phyloP scores from a whole-genome alignment of 805 yeast species.

The Sungouiozyma ichnusensis region DNA sequence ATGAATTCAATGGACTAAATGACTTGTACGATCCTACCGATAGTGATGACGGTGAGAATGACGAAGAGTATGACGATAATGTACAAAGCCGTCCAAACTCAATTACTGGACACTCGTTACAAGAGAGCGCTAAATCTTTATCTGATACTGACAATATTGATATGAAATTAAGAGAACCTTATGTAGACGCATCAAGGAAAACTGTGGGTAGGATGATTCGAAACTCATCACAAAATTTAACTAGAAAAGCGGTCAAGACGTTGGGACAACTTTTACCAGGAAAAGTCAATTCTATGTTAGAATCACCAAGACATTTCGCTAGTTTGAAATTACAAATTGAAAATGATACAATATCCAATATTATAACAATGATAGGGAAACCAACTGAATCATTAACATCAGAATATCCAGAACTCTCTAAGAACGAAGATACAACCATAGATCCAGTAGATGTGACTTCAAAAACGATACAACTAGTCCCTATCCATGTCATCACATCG shows the following conservation, averaged over 20 bases:
- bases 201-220: constrained; percentile 68
- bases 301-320: constrained; percentile 88
- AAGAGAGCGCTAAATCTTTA: neutral
- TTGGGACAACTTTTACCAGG: constrained; percentile 79
- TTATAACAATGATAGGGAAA: constrained; percentile 28
- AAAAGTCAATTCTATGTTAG: constrained; percentile 70
- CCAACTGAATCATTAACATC: constrained; percentile 21
- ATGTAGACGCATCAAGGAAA: constrained; percentile 58
- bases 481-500: constrained; percentile 59
- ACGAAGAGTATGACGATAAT: constrained; percentile 16
- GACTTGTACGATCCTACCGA: constrained; percentile 8
- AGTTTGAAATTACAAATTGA: constrained; percentile 60
- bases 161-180: constrained; percentile 32
- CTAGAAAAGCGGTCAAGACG: constrained; percentile 73
- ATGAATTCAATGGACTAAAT: neutral
- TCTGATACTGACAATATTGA: constrained; percentile 3
- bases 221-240: constrained; percentile 66
- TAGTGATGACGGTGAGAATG: constrained; percentile 17
- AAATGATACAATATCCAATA: constrained; percentile 9
- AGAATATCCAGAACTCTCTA: constrained; percentile 22
- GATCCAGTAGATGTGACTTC: neutral
- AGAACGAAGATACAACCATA: constrained; percentile 2
- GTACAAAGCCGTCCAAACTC: constrained; percentile 3
- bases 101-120: neutral
- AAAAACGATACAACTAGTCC: constrained; percentile 26